Conservation (phyloP, 2,329 filamentous ascomycete genomes). For the Ramularia endophylla region DNA sequence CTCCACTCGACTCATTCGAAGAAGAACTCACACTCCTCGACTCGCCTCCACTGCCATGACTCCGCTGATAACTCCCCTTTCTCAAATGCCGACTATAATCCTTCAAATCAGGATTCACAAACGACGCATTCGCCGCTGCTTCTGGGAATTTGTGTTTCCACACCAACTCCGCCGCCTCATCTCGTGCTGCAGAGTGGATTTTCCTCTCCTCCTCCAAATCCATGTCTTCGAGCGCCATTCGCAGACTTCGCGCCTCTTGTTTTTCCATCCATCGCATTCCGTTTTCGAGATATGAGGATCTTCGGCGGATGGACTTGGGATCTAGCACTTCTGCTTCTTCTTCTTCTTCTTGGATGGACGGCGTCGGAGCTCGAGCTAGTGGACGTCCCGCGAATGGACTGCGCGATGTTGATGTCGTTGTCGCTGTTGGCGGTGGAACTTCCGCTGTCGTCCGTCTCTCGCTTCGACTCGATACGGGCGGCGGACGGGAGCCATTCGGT, state of each 20-base stretch:
- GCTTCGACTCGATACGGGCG: no score
- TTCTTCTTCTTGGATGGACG: constrained; percentile 1
- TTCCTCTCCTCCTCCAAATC: constrained; percentile 58
- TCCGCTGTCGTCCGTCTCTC: no score
- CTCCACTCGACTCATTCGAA: no score
- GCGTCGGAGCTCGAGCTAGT: constrained; percentile 22
- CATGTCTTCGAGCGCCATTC: constrained; percentile 68
- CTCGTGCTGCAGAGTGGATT: constrained; percentile 63
- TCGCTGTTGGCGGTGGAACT: no score
- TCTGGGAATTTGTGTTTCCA: constrained; percentile 69
- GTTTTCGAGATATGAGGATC: constrained; percentile 64
- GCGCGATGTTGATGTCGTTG: neutral
- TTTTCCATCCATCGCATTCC: constrained; percentile 75
- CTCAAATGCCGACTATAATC: constrained; percentile 62
- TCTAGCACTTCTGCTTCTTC: constrained; percentile 41
- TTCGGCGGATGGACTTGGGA: constrained; percentile 40
- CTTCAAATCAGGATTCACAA: constrained; percentile 30
- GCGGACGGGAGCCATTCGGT: no score
- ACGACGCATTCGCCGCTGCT: constrained; percentile 49
- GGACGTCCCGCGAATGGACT: constrained; percentile 30
- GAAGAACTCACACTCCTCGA: no score
- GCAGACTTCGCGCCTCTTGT: constrained; percentile 65
- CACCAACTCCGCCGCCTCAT: constrained; percentile 73
- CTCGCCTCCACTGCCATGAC: constrained; percentile 33
- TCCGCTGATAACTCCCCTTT: constrained; percentile 63